Percentiles rank a stretch among this genome's conserved stretches.
These are phyloP conservation scores for Artemisia tridentata DNA, from an alignment of 129 eudicot species.

Conservation along the genomic window DNA sequence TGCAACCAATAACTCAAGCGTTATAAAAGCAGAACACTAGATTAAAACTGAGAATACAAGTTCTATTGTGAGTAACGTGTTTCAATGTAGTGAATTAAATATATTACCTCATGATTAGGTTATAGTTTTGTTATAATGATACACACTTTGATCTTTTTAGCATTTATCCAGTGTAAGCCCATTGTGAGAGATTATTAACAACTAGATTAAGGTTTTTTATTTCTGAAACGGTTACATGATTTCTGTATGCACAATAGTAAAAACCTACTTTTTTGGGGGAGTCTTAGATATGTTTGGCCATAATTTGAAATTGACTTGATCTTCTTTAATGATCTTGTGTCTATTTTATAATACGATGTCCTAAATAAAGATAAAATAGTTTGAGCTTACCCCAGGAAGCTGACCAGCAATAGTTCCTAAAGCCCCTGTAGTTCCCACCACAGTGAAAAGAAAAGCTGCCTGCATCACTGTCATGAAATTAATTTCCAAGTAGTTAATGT, in stretches of 20 bases:
- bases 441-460: slow-evolving; percentile 98
- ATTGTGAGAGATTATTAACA: no score
- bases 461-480: slow-evolving; percentile 93
- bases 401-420: slow-evolving; percentile 88
- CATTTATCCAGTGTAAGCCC: neutral
- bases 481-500: slow-evolving; percentile 24
- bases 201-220: no score
- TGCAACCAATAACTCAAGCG: slow-evolving; percentile 13
- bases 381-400: slow-evolving; percentile 92
- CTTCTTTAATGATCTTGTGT: neutral
- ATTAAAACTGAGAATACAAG: slow-evolving; percentile 2
- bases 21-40: neutral
- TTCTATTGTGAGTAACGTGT: neutral
- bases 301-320: no score
- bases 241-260: no score
- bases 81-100: no score
- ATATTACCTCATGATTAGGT: no score
- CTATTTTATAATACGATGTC: neutral
- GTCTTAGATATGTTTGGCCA: no score
- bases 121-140: neutral
- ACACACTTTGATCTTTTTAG: neutral
- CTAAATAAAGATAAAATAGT: neutral
- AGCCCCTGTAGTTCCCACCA: slow-evolving; percentile 90
- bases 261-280: no score
- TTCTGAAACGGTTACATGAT: no score